Conservation (phyloP, 352 stramenopile genomes). For the Globisporangium canariense region DNA sequence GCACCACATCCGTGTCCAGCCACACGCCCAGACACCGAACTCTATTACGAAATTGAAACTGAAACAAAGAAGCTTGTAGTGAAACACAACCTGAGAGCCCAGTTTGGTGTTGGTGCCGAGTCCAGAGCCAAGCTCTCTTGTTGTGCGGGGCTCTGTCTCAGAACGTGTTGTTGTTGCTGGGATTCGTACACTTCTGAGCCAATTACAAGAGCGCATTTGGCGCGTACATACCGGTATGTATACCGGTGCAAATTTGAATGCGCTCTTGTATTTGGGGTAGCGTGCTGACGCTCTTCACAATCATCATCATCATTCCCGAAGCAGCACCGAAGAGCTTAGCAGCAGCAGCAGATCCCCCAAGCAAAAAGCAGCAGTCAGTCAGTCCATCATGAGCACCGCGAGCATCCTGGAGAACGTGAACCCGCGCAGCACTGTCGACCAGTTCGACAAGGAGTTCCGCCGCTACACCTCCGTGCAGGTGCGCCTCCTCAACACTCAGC, state of each 20-base stretch:
- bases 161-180: neutral
- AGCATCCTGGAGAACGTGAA: conserved; percentile 16
- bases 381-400: conserved; percentile 11
- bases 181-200: no score
- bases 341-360: neutral
- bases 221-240: no score
- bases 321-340: neutral
- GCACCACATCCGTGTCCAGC: no score
- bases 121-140: no score
- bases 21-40: neutral
- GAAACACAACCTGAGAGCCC: no score
- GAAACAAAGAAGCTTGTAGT: neutral
- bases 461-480: conserved; percentile 85
- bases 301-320: neutral
- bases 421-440: conserved; percentile 39
- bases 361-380: neutral
- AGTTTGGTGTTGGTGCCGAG: no score
- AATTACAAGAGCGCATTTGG: no score
- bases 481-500: neutral
- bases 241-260: no score
- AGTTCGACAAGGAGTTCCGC: conserved; percentile 87
- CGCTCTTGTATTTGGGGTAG: no score
- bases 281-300: conserved; percentile 5
- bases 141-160: neutral
- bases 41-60: neutral